Base-by-base conservation (phyloP, 2,329 filamentous ascomycete genomes). In the Fusarium falciforme region DNA sequence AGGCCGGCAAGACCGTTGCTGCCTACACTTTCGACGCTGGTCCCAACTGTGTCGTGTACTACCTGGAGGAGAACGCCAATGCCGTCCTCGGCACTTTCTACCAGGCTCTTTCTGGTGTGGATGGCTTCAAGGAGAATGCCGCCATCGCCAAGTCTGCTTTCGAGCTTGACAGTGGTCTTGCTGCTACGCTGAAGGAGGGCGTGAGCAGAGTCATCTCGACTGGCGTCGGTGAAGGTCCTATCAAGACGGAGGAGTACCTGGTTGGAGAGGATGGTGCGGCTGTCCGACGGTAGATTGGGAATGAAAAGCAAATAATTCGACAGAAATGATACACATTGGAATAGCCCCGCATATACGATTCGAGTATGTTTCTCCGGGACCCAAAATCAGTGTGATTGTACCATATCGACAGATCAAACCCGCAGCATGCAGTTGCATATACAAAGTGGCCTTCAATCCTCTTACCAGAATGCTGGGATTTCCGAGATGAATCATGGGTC, bases 11-110 rank as follows among this genome's bases (percentile, higher is more conserved):
- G 84, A 92, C 90, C 0, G 89, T 98, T 20, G 95, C 94, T 5
- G 96, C 96, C 5, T 99, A 99, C 83, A 99, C 96, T 0, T 99
- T 98, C 79, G 96, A 99, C 81, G 96, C 96, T 0, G 96, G 96
- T 61, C 96, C 96, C 64, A 99, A 99, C 84, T 95, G 95, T 44
- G 97, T 99, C 60, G 91, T 99, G 60, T 99, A 99, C 87, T 98
- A 97, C 81, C 89, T 95, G 44, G 93, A 95, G 80, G 88, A 95
- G 86, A 90, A 97, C 76, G 89, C 91, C 72, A 88, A 89, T 47
- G 83, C 88, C 4, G 92, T 98, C 5, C 90, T 95, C 0, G 95
- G 95, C 10, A 89, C 92, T 1, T 93, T 99, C 84, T 93, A 94
- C 85, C 85, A 86, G 42, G 86, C 93, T 20, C 81, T 96, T 27